Conservation (phyloP, 805 yeast genomes). For the Naumovozyma castellii region DNA sequence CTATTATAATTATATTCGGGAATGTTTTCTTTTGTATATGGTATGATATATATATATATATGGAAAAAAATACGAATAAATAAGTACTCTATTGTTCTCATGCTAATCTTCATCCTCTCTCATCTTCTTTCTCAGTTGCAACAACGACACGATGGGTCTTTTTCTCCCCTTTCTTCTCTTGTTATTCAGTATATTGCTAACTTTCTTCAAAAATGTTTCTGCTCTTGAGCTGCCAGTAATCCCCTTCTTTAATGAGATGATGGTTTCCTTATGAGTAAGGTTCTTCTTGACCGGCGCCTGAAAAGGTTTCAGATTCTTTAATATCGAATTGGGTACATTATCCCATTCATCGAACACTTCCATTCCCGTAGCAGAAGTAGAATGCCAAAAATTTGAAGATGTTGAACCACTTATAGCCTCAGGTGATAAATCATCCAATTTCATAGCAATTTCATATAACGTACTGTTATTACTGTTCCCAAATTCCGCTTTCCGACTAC, state of each 20-base stretch:
- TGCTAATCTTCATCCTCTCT: background rate
- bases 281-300: background rate
- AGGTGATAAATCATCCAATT: slow-evolving; percentile 14
- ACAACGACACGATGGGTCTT: slow-evolving; percentile 21
- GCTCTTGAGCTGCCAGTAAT: background rate
- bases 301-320: slow-evolving; percentile 28
- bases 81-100: too few relatives aligned
- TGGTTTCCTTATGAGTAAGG: slow-evolving; percentile 4
- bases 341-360: slow-evolving; percentile 31
- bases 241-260: background rate
- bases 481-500: background rate
- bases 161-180: slow-evolving; percentile 20
- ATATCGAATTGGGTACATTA: slow-evolving; percentile 25
- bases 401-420: background rate
- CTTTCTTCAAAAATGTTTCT: slow-evolving; percentile 13
- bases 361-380: slow-evolving; percentile 30
- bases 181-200: slow-evolving; percentile 15
- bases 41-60: too few relatives aligned
- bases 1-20: too few relatives aligned
- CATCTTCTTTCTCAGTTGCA: slow-evolving; percentile 12
- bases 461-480: slow-evolving; percentile 12
- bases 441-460: slow-evolving; percentile 26
- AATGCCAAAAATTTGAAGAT: background rate
- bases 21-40: too few relatives aligned
- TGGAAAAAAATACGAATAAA: too few relatives aligned